Conservation (phyloP, 139 green algal species). For the Haematococcus sp. region DNA sequence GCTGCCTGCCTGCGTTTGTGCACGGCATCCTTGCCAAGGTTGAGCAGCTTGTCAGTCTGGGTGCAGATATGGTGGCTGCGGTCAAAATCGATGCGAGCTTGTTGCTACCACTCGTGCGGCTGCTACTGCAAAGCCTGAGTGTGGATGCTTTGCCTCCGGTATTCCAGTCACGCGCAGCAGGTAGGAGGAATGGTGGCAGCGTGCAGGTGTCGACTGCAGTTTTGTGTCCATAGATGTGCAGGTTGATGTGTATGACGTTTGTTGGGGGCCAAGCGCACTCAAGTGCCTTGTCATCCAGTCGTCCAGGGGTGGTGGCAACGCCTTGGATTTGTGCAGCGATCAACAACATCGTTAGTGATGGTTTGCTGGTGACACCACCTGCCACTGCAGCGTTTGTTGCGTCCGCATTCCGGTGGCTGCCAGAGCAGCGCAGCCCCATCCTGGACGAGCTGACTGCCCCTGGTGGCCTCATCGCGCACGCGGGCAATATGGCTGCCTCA, state of each 20-base stretch:
- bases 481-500: neutral
- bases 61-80: neutral
- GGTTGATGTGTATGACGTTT: too few species aligned
- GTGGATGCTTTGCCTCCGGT: constrained; percentile 44
- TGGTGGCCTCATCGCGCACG: too few species aligned
- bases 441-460: constrained; percentile 22
- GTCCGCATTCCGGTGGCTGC: constrained; percentile 22
- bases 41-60: neutral
- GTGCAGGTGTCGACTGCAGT: too few species aligned
- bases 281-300: too few species aligned
- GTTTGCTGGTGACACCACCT: neutral
- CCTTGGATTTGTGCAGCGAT: too few species aligned
- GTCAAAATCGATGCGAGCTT: constrained; percentile 25
- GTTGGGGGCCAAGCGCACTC: too few species aligned
- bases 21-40: neutral
- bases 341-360: too few species aligned
- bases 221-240: too few species aligned
- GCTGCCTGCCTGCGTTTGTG: neutral
- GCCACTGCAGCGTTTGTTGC: constrained; percentile 41
- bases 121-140: constrained; percentile 41
- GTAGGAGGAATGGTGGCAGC: too few species aligned
- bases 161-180: constrained; percentile 58
- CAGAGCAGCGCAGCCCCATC: constrained; percentile 10
- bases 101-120: constrained; percentile 62
- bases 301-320: too few species aligned